These are phyloP conservation scores for Zygosaccharomyces lentus DNA, from an alignment of 805 yeast genomes.

Conservation along the genomic window DNA sequence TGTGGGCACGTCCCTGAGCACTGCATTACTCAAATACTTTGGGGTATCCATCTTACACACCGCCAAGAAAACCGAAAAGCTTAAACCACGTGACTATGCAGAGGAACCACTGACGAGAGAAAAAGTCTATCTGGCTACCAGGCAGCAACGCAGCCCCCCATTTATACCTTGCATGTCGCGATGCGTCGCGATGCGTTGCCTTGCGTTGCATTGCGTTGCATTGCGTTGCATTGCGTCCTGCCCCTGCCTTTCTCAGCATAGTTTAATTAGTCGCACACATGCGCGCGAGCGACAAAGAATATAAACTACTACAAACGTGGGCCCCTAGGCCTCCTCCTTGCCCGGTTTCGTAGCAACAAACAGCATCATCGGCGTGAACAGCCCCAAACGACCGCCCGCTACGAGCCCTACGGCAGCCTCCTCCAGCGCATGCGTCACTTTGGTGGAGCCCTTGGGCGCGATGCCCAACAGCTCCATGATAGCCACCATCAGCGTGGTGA, in stretches of 20 bases:
- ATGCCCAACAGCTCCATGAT: conserved; percentile 78
- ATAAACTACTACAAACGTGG: not conserved
- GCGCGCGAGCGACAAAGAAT: conserved; percentile 2
- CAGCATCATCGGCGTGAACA: conserved; percentile 98
- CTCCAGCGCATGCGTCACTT: conserved; percentile 90
- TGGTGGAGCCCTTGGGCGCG: conserved; percentile 88
- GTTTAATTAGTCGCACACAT: not conserved
- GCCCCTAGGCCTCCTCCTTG: not conserved
- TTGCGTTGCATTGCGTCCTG: too few species aligned
- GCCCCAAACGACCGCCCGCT: conserved; percentile 81
- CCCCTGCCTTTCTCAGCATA: not conserved
- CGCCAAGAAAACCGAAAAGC: not conserved
- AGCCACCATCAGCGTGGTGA: conserved; percentile 78
- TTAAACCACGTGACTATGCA: too few species aligned
- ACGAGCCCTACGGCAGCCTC: conserved; percentile 96
- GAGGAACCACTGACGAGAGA: not conserved
- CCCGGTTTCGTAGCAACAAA: conserved; percentile 61
- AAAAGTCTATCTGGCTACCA: too few species aligned
- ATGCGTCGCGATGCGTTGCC: too few species aligned
- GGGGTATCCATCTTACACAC: not conserved
- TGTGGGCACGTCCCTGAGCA: conserved; percentile 49
- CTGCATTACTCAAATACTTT: conserved; percentile 6
- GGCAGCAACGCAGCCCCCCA: too few species aligned
- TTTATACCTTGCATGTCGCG: too few species aligned
- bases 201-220: too few species aligned